phyloP scores from a whole-genome alignment of 2,329 filamentous ascomycete species.

The Penicillium griseofulvum region DNA sequence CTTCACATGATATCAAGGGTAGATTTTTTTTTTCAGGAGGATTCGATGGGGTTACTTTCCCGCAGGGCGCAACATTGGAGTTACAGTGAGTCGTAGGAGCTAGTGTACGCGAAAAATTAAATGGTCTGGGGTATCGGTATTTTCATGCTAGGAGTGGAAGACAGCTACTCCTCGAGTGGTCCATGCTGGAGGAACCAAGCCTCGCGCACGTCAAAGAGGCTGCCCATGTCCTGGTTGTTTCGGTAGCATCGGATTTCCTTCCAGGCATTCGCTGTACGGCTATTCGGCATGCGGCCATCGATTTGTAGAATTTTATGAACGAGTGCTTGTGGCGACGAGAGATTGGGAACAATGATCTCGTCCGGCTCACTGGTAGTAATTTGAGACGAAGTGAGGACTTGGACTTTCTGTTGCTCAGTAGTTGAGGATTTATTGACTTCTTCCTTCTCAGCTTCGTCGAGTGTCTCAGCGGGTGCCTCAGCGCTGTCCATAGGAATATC shows the following conservation, averaged over 20 bases:
- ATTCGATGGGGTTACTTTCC: too few species aligned
- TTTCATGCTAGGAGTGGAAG: background rate
- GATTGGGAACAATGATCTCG: conserved; percentile 30
- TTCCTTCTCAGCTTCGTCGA: background rate
- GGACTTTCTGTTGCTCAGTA: background rate
- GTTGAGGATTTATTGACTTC: background rate
- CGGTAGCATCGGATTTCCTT: conserved; percentile 44
- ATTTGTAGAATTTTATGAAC: conserved; percentile 37
- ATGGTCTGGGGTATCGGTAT: background rate
- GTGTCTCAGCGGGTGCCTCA: background rate
- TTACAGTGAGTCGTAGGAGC: too few species aligned
- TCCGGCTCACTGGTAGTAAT: background rate
- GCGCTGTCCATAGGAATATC: background rate
- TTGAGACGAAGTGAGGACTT: background rate
- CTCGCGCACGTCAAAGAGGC: conserved; percentile 45
- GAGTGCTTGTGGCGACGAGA: conserved; percentile 31
- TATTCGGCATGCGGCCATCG: conserved; percentile 38
- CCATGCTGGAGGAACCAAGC: conserved; percentile 35
- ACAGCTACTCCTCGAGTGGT: conserved; percentile 13
- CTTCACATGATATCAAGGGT: background rate
- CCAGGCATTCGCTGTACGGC: conserved; percentile 42
- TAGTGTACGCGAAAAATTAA: background rate
- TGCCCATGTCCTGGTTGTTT: conserved; percentile 48
- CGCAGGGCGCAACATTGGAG: too few species aligned
- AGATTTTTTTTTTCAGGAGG: too few species aligned